A percentile compares a stretch with the other conserved stretches of the same genome.
Conservation (phyloP, 2,329 filamentous ascomycete species). For the Beauveria australis region DNA sequence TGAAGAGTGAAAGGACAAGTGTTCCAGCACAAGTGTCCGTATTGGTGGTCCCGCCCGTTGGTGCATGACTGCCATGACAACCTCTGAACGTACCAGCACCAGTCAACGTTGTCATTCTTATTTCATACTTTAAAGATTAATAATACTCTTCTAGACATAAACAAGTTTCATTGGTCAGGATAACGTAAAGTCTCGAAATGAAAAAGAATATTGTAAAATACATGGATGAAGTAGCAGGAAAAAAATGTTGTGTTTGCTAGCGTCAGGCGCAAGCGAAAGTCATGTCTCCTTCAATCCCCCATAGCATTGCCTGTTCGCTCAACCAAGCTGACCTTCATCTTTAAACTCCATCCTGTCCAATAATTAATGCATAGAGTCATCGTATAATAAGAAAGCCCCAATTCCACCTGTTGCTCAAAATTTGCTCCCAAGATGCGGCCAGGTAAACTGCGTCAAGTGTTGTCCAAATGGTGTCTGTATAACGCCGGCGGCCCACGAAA, state of each 20-base stretch:
- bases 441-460: background rate
- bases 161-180: background rate
- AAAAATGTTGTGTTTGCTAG: background rate
- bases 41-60: background rate
- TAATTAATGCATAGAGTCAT: slow-evolving; percentile 7
- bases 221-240: slow-evolving; percentile 3
- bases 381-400: background rate
- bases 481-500: slow-evolving; percentile 9
- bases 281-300: background rate
- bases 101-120: background rate
- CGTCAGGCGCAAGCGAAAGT: background rate
- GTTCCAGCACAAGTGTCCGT: background rate
- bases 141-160: background rate
- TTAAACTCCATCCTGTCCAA: slow-evolving; percentile 1
- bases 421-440: background rate
- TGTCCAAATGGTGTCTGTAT: slow-evolving; percentile 11
- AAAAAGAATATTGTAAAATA: slow-evolving; percentile 5
- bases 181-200: too few relatives aligned
- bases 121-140: too few relatives aligned
- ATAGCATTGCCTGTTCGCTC: background rate
- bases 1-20: slow-evolving; percentile 6
- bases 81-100: background rate
- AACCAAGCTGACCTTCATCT: background rate
- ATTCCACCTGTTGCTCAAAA: background rate
- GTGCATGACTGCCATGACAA: background rate